phyloP scores from a whole-genome alignment of 1,284 basidiomycete genomes.

The Rhodotorula sp. region DNA sequence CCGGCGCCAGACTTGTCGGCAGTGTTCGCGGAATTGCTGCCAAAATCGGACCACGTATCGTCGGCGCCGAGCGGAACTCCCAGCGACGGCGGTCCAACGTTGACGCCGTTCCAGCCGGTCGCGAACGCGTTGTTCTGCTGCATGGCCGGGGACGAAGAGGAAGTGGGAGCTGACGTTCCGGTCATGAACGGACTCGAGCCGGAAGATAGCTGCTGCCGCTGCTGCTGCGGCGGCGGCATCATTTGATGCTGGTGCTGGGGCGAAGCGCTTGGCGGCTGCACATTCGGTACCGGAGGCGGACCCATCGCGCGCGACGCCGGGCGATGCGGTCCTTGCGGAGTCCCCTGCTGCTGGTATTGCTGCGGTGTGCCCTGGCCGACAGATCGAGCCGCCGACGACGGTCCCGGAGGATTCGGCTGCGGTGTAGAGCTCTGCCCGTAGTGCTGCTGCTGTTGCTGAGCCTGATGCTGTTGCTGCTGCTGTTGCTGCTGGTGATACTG shows the following conservation, averaged over 20 bases:
- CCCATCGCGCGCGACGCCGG: neutral
- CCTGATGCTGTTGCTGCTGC: slow-evolving; percentile 6
- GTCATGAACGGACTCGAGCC: neutral
- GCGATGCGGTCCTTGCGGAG: too few species aligned
- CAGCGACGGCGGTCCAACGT: slow-evolving; percentile 25
- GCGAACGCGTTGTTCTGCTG: slow-evolving; percentile 1
- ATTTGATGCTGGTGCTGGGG: neutral
- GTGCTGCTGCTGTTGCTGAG: slow-evolving; percentile 17
- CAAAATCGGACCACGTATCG: slow-evolving; percentile 14
- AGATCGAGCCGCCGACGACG: neutral
- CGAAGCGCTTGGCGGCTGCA: neutral
- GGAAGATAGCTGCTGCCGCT: neutral
- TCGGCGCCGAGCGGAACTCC: slow-evolving; percentile 1
- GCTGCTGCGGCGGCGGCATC: neutral
- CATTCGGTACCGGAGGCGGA: neutral
- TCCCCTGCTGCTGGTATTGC: neutral
- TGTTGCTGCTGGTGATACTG: neutral
- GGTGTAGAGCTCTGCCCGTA: neutral
- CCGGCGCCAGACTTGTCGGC: neutral
- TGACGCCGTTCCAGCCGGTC: slow-evolving; percentile 13
- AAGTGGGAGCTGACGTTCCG: neutral
- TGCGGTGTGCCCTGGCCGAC: neutral
- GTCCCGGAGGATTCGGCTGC: neutral
- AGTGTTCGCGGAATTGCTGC: neutral
- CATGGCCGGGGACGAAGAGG: slow-evolving; percentile 6